A percentile compares a stretch with the other conserved stretches of the same genome.
phyloP scores from a whole-genome alignment of 2,329 filamentous ascomycete genomes.

The Furcasterigmium furcatum region DNA sequence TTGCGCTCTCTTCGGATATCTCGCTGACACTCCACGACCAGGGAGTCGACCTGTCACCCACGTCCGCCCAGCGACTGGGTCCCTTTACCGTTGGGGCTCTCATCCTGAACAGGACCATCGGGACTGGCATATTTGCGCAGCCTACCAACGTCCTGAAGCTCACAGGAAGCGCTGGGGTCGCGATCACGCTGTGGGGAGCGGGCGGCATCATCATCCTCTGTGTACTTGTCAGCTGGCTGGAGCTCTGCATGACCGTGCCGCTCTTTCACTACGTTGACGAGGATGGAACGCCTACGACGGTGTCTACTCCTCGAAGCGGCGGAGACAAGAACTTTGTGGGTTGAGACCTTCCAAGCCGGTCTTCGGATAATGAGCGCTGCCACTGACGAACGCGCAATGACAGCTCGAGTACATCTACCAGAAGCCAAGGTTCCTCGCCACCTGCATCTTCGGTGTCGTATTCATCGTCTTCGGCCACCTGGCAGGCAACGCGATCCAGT shows the following conservation, averaged over 20 bases:
- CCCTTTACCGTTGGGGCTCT: slow-evolving; percentile 9
- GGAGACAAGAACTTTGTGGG: slow-evolving; percentile 36
- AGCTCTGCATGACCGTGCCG: slow-evolving; percentile 31
- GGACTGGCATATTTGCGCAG: slow-evolving; percentile 13
- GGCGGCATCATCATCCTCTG: slow-evolving; percentile 15
- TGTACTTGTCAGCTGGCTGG: slow-evolving; percentile 21
- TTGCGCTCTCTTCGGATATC: not conserved
- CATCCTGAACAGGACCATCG: slow-evolving; percentile 12
- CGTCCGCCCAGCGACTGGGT: slow-evolving; percentile 3
- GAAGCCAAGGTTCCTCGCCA: slow-evolving; percentile 23
- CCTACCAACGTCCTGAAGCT: slow-evolving; percentile 9
- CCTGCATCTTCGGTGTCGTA: slow-evolving; percentile 32
- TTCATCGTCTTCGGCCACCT: slow-evolving; percentile 35
- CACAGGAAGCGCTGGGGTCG: slow-evolving; percentile 8
- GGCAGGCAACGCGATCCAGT: slow-evolving; percentile 34
- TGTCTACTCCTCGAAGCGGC: slow-evolving; percentile 27
- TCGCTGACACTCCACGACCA: not conserved
- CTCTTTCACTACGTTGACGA: slow-evolving; percentile 14
- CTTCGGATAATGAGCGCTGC: not conserved
- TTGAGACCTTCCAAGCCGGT: not conserved
- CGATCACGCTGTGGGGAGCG: slow-evolving; percentile 23
- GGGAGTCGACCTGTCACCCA: not conserved
- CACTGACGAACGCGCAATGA: no score
- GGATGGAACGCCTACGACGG: slow-evolving; percentile 3
- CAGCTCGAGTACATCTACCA: slow-evolving; percentile 33